Evolutionary conservation across 305 asterid species (phyloP).

Genomic region (Fraxinus sp.): DNA sequence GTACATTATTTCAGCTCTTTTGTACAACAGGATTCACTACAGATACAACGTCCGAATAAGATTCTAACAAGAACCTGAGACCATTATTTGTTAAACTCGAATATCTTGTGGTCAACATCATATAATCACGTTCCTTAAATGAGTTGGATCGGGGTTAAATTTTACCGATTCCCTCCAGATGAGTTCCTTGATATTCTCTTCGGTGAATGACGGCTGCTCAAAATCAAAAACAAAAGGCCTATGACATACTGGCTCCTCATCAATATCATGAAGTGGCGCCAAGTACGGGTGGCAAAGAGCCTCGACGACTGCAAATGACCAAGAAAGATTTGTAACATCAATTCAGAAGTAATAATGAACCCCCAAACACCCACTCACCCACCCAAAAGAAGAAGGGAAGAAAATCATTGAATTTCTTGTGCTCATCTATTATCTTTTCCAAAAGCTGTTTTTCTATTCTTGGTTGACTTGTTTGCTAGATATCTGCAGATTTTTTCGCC

Average conservation of each 20-base stretch:
- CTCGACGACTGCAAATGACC: conserved; percentile 55
- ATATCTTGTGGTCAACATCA: conserved; percentile 27
- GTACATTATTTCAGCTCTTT: background rate
- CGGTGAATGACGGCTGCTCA: conserved; percentile 84
- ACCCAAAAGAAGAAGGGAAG: background rate
- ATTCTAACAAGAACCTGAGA: conserved; percentile 21
- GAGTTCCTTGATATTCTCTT: conserved; percentile 88
- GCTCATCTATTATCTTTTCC: background rate
- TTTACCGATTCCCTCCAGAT: conserved; percentile 81
- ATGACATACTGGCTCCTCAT: conserved; percentile 83
- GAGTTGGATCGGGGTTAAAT: conserved; percentile 79
- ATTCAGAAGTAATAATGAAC: background rate
- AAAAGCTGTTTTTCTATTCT: background rate
- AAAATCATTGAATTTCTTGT: background rate
- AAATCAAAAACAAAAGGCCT: conserved; percentile 73
- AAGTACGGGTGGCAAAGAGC: conserved; percentile 88
- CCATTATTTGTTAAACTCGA: conserved; percentile 25
- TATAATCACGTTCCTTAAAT: conserved; percentile 41
- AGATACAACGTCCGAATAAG: conserved; percentile 19
- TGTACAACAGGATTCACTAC: conserved; percentile 7
- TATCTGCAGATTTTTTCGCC: background rate
- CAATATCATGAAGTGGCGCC: conserved; percentile 79
- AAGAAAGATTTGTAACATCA: background rate
- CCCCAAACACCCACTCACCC: background rate
- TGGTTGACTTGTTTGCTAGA: background rate